Percentiles rank a stretch among this genome's conserved stretches.
phyloP scores from a whole-genome alignment of 2,329 filamentous ascomycete species.

The Aureobasidium sp. region DNA sequence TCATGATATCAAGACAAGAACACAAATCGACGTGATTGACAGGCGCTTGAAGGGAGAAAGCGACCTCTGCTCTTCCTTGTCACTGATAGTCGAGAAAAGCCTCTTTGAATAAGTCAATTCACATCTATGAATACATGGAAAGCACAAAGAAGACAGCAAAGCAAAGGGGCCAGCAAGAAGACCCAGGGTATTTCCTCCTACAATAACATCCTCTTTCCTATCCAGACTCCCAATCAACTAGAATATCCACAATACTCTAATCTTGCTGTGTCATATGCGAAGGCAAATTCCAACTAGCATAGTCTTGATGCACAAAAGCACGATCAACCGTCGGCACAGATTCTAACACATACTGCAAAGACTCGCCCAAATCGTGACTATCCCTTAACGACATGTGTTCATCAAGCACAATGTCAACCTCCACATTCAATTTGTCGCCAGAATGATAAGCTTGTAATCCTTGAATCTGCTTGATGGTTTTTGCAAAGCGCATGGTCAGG shows the following conservation, averaged over 20 bases:
- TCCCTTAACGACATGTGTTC: slow-evolving; percentile 68
- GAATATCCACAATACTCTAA: background rate
- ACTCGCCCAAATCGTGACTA: slow-evolving; percentile 72
- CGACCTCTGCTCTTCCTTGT: too few relatives aligned
- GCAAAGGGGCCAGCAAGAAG: background rate
- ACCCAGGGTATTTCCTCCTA: background rate
- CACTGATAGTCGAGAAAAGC: too few relatives aligned
- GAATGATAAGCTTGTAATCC: slow-evolving; percentile 78
- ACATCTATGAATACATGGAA: too few relatives aligned
- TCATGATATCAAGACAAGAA: too few relatives aligned
- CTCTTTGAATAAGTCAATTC: too few relatives aligned
- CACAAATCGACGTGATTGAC: too few relatives aligned
- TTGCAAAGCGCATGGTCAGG: slow-evolving; percentile 88
- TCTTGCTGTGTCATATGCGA: slow-evolving; percentile 45
- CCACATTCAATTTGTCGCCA: slow-evolving; percentile 76
- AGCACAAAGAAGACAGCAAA: background rate
- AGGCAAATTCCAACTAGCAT: slow-evolving; percentile 43
- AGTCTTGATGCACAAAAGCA: slow-evolving; percentile 48
- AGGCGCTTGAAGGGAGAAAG: too few relatives aligned
- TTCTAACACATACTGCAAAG: slow-evolving; percentile 75
- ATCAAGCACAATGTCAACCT: slow-evolving; percentile 77
- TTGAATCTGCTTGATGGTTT: slow-evolving; percentile 78
- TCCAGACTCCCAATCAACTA: background rate
- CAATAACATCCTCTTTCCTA: background rate
- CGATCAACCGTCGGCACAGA: slow-evolving; percentile 67